A percentile compares a stretch with the other conserved stretches of the same genome.
Evolutionary conservation across 805 yeast genomes (phyloP).

Genomic region (Lipomyces yamadae): DNA sequence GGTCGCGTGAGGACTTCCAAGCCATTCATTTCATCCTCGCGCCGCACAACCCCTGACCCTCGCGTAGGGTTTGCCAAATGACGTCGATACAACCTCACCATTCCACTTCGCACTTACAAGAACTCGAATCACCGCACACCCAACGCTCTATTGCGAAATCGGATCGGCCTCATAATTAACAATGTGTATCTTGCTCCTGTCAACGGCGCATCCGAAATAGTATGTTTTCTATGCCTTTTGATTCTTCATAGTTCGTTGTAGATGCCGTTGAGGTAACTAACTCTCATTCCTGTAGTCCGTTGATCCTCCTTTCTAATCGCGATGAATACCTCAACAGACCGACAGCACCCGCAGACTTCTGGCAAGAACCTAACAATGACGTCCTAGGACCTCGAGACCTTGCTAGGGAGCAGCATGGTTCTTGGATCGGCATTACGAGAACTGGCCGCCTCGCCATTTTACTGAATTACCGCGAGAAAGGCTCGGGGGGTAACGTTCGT

Average conservation of each 20-base stretch:
- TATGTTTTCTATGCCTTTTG: constrained; percentile 35
- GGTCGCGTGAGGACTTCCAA: background rate
- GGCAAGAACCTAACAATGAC: constrained; percentile 40
- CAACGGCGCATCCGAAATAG: constrained; percentile 72
- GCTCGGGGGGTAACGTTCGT: constrained; percentile 35
- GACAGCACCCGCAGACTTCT: constrained; percentile 61
- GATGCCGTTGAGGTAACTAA: background rate
- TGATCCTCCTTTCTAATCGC: constrained; percentile 78
- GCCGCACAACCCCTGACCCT: constrained; percentile 6
- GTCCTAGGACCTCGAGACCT: constrained; percentile 64
- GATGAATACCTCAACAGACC: constrained; percentile 82
- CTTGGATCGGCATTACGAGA: constrained; percentile 83
- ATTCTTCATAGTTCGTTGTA: background rate
- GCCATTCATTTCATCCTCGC: background rate
- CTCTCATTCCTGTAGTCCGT: constrained; percentile 49
- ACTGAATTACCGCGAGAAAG: constrained; percentile 69
- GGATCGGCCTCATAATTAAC: background rate
- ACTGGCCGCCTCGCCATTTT: constrained; percentile 69
- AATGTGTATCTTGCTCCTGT: constrained; percentile 81
- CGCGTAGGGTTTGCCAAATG: background rate
- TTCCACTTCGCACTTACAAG: background rate
- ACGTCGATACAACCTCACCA: background rate
- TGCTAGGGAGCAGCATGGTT: constrained; percentile 75
- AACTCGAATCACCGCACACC: background rate
- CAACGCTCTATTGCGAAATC: background rate